Base-by-base conservation (phyloP, 495 filamentous ascomycete species). In the Aspergillus affinis region DNA sequence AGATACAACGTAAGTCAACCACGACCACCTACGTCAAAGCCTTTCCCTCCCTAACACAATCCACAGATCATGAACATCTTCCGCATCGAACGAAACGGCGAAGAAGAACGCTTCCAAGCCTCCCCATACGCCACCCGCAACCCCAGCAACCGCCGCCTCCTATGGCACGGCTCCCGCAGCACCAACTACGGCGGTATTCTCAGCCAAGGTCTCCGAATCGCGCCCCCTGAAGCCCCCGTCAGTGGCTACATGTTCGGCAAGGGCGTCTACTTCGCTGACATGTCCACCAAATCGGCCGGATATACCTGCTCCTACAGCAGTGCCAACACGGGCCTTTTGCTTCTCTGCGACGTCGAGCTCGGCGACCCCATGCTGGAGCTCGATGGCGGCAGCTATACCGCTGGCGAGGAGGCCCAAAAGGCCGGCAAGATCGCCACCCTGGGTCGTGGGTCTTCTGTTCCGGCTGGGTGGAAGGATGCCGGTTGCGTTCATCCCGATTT, bases 221-320 rank as follows among this genome's bases (percentile, higher is more conserved):
- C 92, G 0, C 91, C 92, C 0, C 90, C 90, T 0, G 89, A 93
- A 69, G 90, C 90, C 0, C 91, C 90, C 2, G 86, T 86, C 3
- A 84, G 78, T 51, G 91, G 91, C 0, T 92, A 93, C 72, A 86
- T 85, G 79, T 95, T 94, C 62, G 91, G 88, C 62, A 93, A 94
- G 59, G 92, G 92, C n/a, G 86, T 96, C 48, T 96, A 97, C 68
- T 79, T 96, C 2, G 91, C 92, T 13, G 92, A 97, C 66, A 89
- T 90, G 73, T 88, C 84, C 61, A 83, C 75, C 69, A 90, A 92
- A 72, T 91, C 88, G 5, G 90, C 91, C 20, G 84, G 85, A 61
- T 96, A 95, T 75, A 94, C 90, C 69, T 81, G 70, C 2, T 65
- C 82, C 4, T 72, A 72, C 6, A 80, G 82, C 61, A 80, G 80